Conservation (phyloP, 2,329 filamentous ascomycete species). For the Torrubiellomyces zombiae region DNA sequence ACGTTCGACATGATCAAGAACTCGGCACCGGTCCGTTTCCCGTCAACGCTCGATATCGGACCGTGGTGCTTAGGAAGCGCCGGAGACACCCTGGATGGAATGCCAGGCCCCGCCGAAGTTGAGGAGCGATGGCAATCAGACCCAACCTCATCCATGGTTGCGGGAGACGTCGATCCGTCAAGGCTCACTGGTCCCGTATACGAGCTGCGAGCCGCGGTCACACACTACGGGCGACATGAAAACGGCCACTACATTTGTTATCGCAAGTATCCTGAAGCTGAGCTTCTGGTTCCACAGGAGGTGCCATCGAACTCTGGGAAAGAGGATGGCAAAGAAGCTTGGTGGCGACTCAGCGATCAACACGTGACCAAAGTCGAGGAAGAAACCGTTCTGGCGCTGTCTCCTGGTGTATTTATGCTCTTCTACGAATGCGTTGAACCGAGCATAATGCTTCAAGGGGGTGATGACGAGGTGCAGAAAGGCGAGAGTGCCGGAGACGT, state of each 20-base stretch:
- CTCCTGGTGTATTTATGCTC: constrained; percentile 77
- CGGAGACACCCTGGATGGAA: constrained; percentile 7
- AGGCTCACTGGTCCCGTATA: constrained; percentile 46
- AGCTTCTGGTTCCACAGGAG: background rate
- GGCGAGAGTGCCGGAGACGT: too few relatives aligned
- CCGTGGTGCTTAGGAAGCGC: constrained; percentile 67
- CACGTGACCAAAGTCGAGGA: constrained; percentile 62
- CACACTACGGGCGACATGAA: constrained; percentile 79
- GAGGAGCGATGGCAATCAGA: constrained; percentile 55
- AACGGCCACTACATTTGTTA: constrained; percentile 95
- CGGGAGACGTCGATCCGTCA: constrained; percentile 32
- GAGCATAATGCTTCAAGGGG: constrained; percentile 24
- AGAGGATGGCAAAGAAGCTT: constrained; percentile 23
- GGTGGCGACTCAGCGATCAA: constrained; percentile 89
- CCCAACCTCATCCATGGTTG: constrained; percentile 58
- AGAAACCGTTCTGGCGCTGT: constrained; percentile 54
- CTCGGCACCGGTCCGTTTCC: constrained; percentile 61
- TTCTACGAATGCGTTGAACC: constrained; percentile 71
- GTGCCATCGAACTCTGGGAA: background rate
- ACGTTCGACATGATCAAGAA: constrained; percentile 77
- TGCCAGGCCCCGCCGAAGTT: constrained; percentile 7
- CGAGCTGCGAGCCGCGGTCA: constrained; percentile 67
- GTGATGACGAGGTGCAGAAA: constrained; percentile 10
- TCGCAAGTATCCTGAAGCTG: constrained; percentile 42
- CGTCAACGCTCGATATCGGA: constrained; percentile 54